A percentile compares a stretch with the other conserved stretches of the same genome.
Evolutionary conservation across 1,284 basidiomycete species (phyloP).

Genomic region (Microbotryum intermedium): DNA sequence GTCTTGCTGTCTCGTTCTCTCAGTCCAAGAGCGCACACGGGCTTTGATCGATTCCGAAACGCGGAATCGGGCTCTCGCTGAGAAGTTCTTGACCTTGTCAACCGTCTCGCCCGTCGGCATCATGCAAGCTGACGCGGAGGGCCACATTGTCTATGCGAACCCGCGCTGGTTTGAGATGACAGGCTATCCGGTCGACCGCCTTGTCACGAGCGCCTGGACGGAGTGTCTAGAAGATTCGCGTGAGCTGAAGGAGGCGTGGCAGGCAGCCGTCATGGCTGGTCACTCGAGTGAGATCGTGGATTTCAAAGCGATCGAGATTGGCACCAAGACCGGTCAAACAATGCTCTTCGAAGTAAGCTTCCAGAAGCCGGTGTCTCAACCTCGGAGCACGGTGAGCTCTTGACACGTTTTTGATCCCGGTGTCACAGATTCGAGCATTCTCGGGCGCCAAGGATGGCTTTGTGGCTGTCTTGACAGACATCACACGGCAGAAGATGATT

Average conservation of each 20-base stretch:
- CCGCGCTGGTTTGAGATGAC: slow-evolving; percentile 23
- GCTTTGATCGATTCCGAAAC: slow-evolving; percentile 32
- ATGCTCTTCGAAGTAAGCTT: slow-evolving; percentile 17
- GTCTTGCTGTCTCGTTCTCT: neutral
- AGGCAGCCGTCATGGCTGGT: slow-evolving; percentile 6
- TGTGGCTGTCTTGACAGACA: slow-evolving; percentile 33
- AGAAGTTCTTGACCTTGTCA: slow-evolving; percentile 31
- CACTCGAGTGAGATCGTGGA: slow-evolving; percentile 4
- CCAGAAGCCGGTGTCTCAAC: too few relatives aligned
- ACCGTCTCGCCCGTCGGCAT: slow-evolving; percentile 34
- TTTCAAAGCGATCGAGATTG: slow-evolving; percentile 9
- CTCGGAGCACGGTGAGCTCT: neutral
- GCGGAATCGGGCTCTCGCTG: slow-evolving; percentile 27
- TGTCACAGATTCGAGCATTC: slow-evolving; percentile 3
- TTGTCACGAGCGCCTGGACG: slow-evolving; percentile 22
- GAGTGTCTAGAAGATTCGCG: slow-evolving; percentile 13
- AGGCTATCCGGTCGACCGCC: slow-evolving; percentile 8
- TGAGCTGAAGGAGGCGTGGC: slow-evolving; percentile 10
- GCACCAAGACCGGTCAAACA: slow-evolving; percentile 17
- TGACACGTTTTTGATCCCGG: neutral
- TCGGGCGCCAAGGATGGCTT: slow-evolving; percentile 11
- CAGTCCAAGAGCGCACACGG: slow-evolving; percentile 32
- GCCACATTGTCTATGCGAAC: slow-evolving; percentile 21
- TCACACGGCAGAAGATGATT: slow-evolving; percentile 28
- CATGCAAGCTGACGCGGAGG: slow-evolving; percentile 21